Evolutionary conservation across 106 monocot species (phyloP), one percentile per base, ranked within the genome.

Genomic region (Gastrodia elata): DNA sequence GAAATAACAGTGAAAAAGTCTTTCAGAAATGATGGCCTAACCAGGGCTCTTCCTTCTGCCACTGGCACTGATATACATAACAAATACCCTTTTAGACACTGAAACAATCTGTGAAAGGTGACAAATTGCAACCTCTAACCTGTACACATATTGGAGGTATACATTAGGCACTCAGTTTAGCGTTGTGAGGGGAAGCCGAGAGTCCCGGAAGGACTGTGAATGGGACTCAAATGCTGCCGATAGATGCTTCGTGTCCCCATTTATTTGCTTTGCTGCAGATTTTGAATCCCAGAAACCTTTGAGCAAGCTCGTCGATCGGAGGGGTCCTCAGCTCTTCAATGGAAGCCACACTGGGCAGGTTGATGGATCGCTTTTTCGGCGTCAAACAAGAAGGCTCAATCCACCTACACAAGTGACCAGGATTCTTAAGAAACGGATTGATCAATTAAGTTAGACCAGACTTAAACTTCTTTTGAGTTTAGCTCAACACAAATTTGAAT

Each of bases 341-440:
- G 39, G 90, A 90, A 52, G 82, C 40, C n/a, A 39, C 74, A 38
- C 83, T 93, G 11, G 88, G 97, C 30, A 88, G 68, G 74, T 84
- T 82, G 37, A 98, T 87, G 2, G 40, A 48, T 61, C 97, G 73
- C 48, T 65, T 85, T 74, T 73, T 87, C 27, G 92, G 97, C 15
- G 97, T 93, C 16, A 87, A 90, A 82, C 97, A 93, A 65, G 90
- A 80, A n/a, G 88, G 90, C 74, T 88, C 88, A 79, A n/a, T 98
- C 93, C 71, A 93, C 88, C 97, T 98, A 58, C n/a, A 41, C 0
- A 72, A 39, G 28, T 42, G 5, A n/a, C 36, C 64, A 26, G 38
- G 57, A 6, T 56, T 39, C 69, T 25, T 38, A 6, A 39, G n/a
- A 40, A 9, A 40, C 10, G 8, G 69, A 69, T 36, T 39, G 33